Base-by-base conservation (phyloP, 108 stramenopile genomes). In the Licmophora abbreviata region DNA sequence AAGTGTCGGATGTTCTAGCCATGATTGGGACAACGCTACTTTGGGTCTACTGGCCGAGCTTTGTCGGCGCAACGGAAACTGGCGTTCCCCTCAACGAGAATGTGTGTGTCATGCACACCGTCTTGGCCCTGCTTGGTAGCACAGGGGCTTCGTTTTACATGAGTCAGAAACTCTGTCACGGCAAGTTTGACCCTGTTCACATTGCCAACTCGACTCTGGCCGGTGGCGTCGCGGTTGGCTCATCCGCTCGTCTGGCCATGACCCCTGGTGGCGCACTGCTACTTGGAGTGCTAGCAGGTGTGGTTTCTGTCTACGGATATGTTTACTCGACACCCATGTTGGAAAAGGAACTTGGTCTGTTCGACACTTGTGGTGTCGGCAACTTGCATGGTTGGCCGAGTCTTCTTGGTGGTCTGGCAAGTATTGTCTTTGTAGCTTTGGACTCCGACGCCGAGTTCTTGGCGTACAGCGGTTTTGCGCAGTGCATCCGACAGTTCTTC, bases 21-120 rank as follows among this genome's bases (percentile, higher is more conserved):
- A 27, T 79, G 24, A 66, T 80, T 56, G 79, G 79, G 41, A 69
- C 79, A 6, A 45, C 65, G 1, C 22, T 76, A 1, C 49, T 76
- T 41, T 80, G 74, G 74, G 48, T 71, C n/a, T 79, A 44, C 66
- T 79, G 78, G 78, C 78, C 78, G 1, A 57, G 53, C 15, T 79
- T 79, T 57, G 66, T 68, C 14, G 66, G 70, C 20, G 78, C 64
- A 6, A 60, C 57, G 6, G 69, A 54, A 35, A 57, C 51, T 1
- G 70, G 48, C 0, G 56, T 38, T 4, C 18, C 28, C 0, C 25
- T 23, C 17, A 27, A 61, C 23, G 66, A 75, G 45, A 27, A 51
- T 12, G 31, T 29, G n/a, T 69, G 48, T 33, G 45, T 76, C 48
- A 51, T 76, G 48, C 55, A 73, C 52, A 80, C 79, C 0, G 42